Base-by-base conservation (phyloP, 768 basidiomycete species). In the Phaeotremella fagi region DNA sequence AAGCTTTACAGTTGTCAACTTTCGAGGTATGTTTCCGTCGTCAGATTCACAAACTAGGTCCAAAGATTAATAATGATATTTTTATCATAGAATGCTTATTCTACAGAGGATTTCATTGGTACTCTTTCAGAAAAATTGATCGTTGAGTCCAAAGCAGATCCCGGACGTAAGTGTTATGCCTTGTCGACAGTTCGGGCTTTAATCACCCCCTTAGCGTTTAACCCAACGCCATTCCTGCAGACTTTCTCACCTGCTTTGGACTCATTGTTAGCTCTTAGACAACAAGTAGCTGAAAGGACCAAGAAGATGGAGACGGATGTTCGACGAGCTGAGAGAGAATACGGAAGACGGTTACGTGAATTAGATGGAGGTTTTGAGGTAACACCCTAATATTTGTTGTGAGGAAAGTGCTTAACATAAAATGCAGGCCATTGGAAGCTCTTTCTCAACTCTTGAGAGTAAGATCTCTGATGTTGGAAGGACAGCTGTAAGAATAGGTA, bases 351-450 rank as follows among this genome's bases (percentile, higher is more conserved):
- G 73, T 87, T 98, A 82, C 78, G 80, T n/a, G 92, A 97, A 50
- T 79, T 98, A 22, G 90, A 90, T 70, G 83, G 83, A 45, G 90
- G 90, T 1, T 98, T 98, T 64, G 92, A 99, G 79, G 92, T 90
- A 66, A 44, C 82, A 53, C 11, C 25, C 11, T 29, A 6, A 25
- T 31, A 29, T 44, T 27, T 28, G 31, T 24, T 16, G 15, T 38
- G 23, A 41, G 27, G 1, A 20, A 3, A 18, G 26, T 27, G 15
- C 20, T 23, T 15, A n/a, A 20, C 5, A 15, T 36, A 18, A n/a
- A 25, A 12, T 37, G 7, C 71, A 98, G 90, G 82, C 84, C 28
- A 92, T 95, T 28, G 86, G 87, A 3, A 83, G 82, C 61, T 88
- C 90, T 1, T 97, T 95, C 76, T 77, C 83, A 24, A 85, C 83